Evolutionary conservation across 768 basidiomycete genomes (phyloP), one percentile per base, ranked within the genome.

Genomic region (Serendipita indica): DNA sequence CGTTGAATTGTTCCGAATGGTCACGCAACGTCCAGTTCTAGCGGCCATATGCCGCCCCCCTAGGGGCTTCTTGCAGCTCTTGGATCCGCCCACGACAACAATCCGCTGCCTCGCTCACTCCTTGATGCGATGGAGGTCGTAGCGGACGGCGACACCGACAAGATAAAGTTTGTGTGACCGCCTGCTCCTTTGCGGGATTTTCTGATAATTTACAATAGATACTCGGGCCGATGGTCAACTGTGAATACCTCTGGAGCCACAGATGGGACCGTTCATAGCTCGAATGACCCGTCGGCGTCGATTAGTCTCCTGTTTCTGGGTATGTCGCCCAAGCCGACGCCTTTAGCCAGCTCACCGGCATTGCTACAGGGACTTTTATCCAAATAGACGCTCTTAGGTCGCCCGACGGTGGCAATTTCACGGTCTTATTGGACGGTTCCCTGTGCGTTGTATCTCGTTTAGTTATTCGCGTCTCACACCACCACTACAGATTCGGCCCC

Each of bases 51-150:
- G 49, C 49, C 49, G 49, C 25, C 10, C 32, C 4, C 25, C 49
- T 28, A 33, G 4, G 25, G 49, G 12, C 30, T 30, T 30, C 49
- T 54, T 4, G 3, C 35, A 37, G 35, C 22, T 30, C 49, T 28
- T 54, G 20, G 7, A 16, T 18, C 32, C 10, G 22, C n/a, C 49
- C 49, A 28, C 22, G 16, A n/a, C 49, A 10, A 22, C 49, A 33
- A 28, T 16, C 7, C 20, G 22, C 20, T n/a, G 22, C 32, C 16
- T 54, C 32, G 49, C 22, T 54, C 22, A 16, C 32, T n/a, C n/a
- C n/a, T n/a, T n/a, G n/a, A n/a, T n/a, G n/a, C 25, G 7, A 54
- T 54, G 49, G 49, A 54, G 49, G 49, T 54, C 25, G 32, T 54
- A 27, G 49, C 22, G n/a, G 49, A 54, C 49, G 22, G 30, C 22